Conservation (phyloP, 345 rosid species). For the Excoecaria agallocha region DNA sequence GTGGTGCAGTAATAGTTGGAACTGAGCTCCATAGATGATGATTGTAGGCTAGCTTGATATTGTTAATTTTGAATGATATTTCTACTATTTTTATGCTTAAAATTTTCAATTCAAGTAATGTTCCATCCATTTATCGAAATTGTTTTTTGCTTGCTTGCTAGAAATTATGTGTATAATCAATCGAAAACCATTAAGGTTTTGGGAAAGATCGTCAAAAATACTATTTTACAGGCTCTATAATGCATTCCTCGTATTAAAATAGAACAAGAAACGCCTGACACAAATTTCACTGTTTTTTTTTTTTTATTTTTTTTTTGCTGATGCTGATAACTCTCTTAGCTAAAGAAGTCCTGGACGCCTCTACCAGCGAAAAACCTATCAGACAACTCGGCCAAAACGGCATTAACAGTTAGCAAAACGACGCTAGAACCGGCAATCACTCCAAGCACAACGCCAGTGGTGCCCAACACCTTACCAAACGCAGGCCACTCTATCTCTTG, state of each 20-base stretch:
- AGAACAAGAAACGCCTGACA: not conserved
- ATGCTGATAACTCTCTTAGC: conserved; percentile 22
- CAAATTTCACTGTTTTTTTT: too few species aligned
- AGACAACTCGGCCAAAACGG: conserved; percentile 81
- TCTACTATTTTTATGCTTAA: not conserved
- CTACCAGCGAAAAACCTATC: conserved; percentile 74
- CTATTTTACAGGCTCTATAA: not conserved
- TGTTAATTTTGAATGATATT: conserved; percentile 1
- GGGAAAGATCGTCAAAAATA: not conserved
- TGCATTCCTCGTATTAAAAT: not conserved
- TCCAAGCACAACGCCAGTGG: conserved; percentile 84
- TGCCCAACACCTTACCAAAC: conserved; percentile 78
- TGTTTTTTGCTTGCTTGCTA: too few species aligned
- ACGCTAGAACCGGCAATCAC: conserved; percentile 91
- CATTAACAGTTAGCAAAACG: conserved; percentile 83
- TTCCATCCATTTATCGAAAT: too few species aligned
- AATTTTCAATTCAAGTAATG: not conserved
- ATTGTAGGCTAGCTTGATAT: conserved; percentile 14
- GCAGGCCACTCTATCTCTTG: conserved; percentile 92
- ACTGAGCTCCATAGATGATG: not conserved
- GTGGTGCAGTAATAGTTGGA: not conserved
- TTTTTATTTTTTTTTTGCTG: too few species aligned
- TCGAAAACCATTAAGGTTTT: not conserved
- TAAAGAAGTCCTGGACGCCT: conserved; percentile 87
- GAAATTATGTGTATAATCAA: not conserved